Percentiles rank a stretch among this genome's conserved stretches.
Evolutionary conservation across 164 flowering plant genomes (phyloP).

Genomic region (Magnolia kwangsiensis): DNA sequence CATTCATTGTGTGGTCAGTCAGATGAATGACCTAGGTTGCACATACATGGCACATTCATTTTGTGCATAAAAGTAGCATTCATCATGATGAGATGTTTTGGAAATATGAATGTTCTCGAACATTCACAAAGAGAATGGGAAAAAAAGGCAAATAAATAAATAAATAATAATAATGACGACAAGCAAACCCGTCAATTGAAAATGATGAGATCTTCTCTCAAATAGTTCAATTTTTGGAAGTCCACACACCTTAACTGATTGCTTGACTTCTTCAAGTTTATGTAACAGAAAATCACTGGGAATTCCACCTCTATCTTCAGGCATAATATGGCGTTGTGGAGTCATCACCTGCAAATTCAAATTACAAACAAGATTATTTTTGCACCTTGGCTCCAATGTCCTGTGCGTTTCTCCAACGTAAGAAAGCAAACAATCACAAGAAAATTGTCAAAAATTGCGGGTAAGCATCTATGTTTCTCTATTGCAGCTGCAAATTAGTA

Average conservation of each 20-base stretch:
- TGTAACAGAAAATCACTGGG: slow-evolving; percentile 53
- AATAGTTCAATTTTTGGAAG: not conserved
- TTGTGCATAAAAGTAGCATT: not conserved
- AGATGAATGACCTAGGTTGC: not conserved
- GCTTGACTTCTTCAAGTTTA: slow-evolving; percentile 71
- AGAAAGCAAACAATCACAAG: not conserved
- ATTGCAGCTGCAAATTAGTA: too few species aligned
- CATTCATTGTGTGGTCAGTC: too few species aligned
- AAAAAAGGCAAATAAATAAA: too few species aligned
- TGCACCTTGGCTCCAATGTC: not conserved
- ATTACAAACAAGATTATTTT: not conserved
- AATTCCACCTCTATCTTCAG: slow-evolving; percentile 34
- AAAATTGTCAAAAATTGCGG: not conserved
- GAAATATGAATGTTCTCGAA: too few species aligned
- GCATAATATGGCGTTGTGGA: slow-evolving; percentile 34
- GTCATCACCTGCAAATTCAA: slow-evolving; percentile 28
- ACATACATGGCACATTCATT: not conserved
- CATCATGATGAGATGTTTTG: not conserved
- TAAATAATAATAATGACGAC: not conserved
- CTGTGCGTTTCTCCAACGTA: not conserved
- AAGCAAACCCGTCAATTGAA: not conserved
- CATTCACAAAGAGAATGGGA: too few species aligned
- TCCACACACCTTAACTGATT: slow-evolving; percentile 61
- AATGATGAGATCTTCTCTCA: not conserved
- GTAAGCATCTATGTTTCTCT: not conserved